Conservation (phyloP, 176 grass and related monocot species). For the Ensete glaucum region DNA sequence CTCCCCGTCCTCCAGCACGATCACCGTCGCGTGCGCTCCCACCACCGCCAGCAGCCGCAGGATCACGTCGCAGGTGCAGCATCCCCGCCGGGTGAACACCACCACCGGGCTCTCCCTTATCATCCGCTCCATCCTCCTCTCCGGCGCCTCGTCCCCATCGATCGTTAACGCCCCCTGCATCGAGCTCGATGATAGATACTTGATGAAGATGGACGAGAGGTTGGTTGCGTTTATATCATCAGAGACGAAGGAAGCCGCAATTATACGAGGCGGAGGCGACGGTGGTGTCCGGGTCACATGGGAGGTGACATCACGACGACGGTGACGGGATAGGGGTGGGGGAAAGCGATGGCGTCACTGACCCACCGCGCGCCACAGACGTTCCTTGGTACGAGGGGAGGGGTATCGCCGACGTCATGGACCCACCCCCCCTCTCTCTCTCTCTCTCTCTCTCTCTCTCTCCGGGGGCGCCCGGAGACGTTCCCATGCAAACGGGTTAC, state of each 20-base stretch:
- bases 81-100: slow-evolving; percentile 27
- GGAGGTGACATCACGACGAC: slow-evolving; percentile 14
- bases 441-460: too few relatives aligned
- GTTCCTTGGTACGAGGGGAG: too few relatives aligned
- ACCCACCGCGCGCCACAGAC: not conserved
- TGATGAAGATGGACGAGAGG: not conserved
- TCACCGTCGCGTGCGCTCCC: slow-evolving; percentile 25
- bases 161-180: not conserved
- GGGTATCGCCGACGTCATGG: not conserved
- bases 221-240: not conserved
- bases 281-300: slow-evolving; percentile 4
- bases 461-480: too few relatives aligned
- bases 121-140: slow-evolving; percentile 25
- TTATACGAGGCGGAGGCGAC: not conserved
- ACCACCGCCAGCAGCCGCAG: slow-evolving; percentile 26
- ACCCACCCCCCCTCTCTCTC: too few relatives aligned
- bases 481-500: too few relatives aligned
- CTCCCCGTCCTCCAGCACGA: slow-evolving; percentile 31
- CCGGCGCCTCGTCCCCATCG: slow-evolving; percentile 13
- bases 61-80: slow-evolving; percentile 37
- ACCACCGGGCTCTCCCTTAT: slow-evolving; percentile 34
- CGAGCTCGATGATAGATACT: not conserved
- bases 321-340: not conserved
- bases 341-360: not conserved
- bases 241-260: not conserved